Evolutionary conservation across 2,329 filamentous ascomycete genomes (phyloP), one percentile per base, ranked within the genome.

Genomic region (Blumeria graminis): DNA sequence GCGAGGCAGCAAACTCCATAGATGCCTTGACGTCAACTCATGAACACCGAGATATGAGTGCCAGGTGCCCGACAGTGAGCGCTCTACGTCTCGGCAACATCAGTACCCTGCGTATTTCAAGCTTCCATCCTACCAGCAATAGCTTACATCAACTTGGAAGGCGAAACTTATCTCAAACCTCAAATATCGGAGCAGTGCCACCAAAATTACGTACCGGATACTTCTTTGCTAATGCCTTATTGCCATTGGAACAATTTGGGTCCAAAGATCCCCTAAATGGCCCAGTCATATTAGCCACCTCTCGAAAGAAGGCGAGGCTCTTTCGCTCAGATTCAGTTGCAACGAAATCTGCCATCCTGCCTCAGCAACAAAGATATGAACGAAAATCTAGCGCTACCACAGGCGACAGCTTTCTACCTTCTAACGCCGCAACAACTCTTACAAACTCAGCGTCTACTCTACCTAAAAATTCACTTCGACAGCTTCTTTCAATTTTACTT

Each of bases 401-500:
- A 51, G 57, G 61, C 51, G 57, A 64, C 55, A 57, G 62, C 34
- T 58, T 64, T n/a, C 67, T 75, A 1, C 69, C 70, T 10, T 69
- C 73, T 55, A 70, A 71, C 66, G 73, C 76, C 16, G 81, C 79
- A 3, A 75, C 77, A 4, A 68, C 74, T 14, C 72, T 82, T 22
- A 72, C 77, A 41, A 57, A 71, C 70, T 53, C 70, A 69, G 52
- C 78, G 74, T 57, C 74, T 72, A 51, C 69, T 69, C 53, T 74
- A 72, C 56, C 76, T 71, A 8, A 66, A 69, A 66, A 71, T 60
- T 79, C 78, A 14, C 57, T 77, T 55, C 76, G 76, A 28, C 85
- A 88, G 57, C 76, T 79, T 56, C 66, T 92, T 60, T 85, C 88
- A 22, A 81, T 86, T 34, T 87, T 87, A 64, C 81, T 98, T 60